phyloP scores from a whole-genome alignment of 2,329 filamentous ascomycete species.

The Ilyonectria sp. region DNA sequence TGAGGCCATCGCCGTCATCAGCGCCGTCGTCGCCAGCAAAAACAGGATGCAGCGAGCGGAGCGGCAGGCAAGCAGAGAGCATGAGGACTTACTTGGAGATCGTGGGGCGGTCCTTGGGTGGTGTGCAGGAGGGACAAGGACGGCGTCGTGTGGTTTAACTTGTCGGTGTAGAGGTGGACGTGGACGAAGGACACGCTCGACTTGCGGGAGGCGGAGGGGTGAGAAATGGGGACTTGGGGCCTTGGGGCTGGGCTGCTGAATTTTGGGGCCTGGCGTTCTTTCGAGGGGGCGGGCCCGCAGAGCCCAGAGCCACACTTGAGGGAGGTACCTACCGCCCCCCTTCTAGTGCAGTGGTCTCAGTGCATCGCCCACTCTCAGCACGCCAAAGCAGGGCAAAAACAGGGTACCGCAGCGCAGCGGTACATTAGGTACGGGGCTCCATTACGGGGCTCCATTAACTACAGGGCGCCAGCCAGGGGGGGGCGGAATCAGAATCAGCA shows the following conservation, averaged over 20 bases:
- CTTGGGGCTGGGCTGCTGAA: constrained; percentile 38
- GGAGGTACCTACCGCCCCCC: neutral
- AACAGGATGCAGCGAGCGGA: neutral
- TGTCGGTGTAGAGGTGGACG: constrained; percentile 51
- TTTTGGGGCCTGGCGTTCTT: constrained; percentile 45
- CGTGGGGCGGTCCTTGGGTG: constrained; percentile 50
- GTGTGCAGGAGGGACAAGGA: constrained; percentile 50
- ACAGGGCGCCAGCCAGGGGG: neutral
- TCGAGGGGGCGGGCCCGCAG: constrained; percentile 4
- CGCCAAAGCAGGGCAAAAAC: too few relatives aligned
- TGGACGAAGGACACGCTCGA: constrained; percentile 41
- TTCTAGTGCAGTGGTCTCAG: constrained; percentile 1
- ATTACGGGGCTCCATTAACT: neutral
- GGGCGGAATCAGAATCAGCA: neutral
- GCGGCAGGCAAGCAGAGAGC: constrained; percentile 29
- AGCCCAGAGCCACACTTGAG: constrained; percentile 11
- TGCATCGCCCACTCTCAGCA: neutral
- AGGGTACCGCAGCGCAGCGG: too few relatives aligned
- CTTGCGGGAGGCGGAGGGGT: constrained; percentile 43
- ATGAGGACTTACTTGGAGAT: constrained; percentile 46
- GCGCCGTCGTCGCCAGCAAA: constrained; percentile 2
- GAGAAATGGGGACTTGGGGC: constrained; percentile 40
- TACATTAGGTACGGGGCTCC: neutral
- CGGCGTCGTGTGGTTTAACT: constrained; percentile 49
- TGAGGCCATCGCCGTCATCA: constrained; percentile 42